A percentile compares a stretch with the other conserved stretches of the same genome.
Evolutionary conservation across 2,329 filamentous ascomycete species (phyloP).

Genomic region (Pestalotiopsis sp.): DNA sequence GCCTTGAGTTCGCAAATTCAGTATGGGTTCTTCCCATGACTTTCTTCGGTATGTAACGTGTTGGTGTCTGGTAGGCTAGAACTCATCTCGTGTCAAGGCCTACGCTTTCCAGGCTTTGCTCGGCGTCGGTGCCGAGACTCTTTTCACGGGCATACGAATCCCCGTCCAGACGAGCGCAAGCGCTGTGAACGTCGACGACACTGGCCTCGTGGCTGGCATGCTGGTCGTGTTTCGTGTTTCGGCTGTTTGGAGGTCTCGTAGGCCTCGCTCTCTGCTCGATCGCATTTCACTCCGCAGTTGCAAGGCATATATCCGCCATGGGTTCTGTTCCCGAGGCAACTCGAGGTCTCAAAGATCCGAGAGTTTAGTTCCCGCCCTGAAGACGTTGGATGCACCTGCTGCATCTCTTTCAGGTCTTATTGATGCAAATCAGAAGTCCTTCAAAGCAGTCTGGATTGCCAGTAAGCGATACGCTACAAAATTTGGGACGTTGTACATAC

Average conservation of each 20-base stretch:
- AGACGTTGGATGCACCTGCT: neutral
- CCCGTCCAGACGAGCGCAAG: constrained; percentile 30
- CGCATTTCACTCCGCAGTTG: constrained; percentile 34
- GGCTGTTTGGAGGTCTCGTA: constrained; percentile 38
- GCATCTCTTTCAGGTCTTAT: neutral
- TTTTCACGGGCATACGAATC: constrained; percentile 29
- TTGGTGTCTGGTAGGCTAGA: constrained; percentile 18
- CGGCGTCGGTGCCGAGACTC: constrained; percentile 24
- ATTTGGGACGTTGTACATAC: neutral
- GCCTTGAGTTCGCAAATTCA: too few species aligned
- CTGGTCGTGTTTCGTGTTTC: constrained; percentile 35
- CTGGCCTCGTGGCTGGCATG: constrained; percentile 35
- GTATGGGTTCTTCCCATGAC: constrained; percentile 23
- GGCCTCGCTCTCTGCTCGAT: constrained; percentile 37
- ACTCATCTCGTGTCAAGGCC: constrained; percentile 20
- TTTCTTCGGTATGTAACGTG: constrained; percentile 21
- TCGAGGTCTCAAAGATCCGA: constrained; percentile 7
- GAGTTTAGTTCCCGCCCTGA: constrained; percentile 20
- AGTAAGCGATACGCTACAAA: neutral
- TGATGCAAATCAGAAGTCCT: neutral
- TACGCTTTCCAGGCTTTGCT: constrained; percentile 29
- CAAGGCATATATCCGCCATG: constrained; percentile 17
- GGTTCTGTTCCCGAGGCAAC: constrained; percentile 18
- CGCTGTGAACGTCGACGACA: constrained; percentile 33
- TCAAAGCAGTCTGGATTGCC: neutral